Percentiles rank a stretch among this genome's conserved stretches.
phyloP scores from a whole-genome alignment of 441 rosid genomes.

The Arabidopsis hybrid region DNA sequence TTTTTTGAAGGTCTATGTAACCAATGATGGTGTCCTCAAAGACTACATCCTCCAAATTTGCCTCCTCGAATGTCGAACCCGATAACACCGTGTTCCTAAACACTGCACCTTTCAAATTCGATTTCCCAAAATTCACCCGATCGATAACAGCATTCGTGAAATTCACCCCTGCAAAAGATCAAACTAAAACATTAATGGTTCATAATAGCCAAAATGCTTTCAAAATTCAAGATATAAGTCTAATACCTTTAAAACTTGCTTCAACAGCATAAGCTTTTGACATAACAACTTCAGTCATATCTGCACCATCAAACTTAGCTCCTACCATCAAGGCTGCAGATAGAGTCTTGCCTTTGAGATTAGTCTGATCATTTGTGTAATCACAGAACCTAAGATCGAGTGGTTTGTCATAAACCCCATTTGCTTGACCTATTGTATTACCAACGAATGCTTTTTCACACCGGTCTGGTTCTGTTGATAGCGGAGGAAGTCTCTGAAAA shows the following conservation, averaged over 20 bases:
- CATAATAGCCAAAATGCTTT: background rate
- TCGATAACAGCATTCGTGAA: constrained; percentile 87
- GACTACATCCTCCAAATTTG: constrained; percentile 68
- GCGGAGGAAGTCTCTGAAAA: constrained; percentile 88
- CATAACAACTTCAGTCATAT: constrained; percentile 95
- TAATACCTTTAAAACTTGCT: constrained; percentile 88
- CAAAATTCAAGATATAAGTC: constrained; percentile 25
- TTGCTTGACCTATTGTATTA: constrained; percentile 94
- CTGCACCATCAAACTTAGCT: constrained; percentile 97
- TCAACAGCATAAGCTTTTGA: constrained; percentile 95
- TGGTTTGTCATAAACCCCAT: constrained; percentile 95
- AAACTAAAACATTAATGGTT: background rate
- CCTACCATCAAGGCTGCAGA: constrained; percentile 92
- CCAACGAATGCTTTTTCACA: constrained; percentile 89
- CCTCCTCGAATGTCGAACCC: constrained; percentile 74
- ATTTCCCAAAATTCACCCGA: constrained; percentile 78
- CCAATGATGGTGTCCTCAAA: constrained; percentile 89
- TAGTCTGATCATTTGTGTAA: constrained; percentile 76
- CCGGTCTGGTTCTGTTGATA: constrained; percentile 82
- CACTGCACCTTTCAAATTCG: constrained; percentile 76
- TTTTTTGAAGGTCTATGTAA: constrained; percentile 46
- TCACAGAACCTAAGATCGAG: constrained; percentile 92
- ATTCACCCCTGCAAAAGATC: constrained; percentile 58
- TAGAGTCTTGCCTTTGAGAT: constrained; percentile 91
- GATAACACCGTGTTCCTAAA: constrained; percentile 78